Base-by-base conservation (phyloP, 1,139 yeast species). In the Suhomyces anneliseae region DNA sequence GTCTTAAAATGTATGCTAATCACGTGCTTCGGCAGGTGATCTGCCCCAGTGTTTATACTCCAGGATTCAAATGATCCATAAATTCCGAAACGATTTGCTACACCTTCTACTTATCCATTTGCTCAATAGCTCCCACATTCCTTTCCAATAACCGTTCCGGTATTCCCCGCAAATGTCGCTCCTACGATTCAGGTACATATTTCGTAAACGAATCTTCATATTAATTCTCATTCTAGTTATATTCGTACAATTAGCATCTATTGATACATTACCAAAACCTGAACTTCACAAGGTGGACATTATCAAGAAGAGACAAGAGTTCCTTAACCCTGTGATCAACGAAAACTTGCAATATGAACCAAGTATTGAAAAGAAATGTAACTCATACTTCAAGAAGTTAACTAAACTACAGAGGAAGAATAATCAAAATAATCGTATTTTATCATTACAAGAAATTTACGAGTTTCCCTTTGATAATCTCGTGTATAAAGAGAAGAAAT, bases 401-500 rank as follows among this genome's bases (percentile, higher is more conserved):
- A 12, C 15, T 5, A 36, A 33, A 12, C 15, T 32, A 29, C 27
- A 27, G 15, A 7, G 36, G 12, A 2, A 11, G 11, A 9, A 24
- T 29, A 31, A 41, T 24, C 8, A 11, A 8, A 9, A 24, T 29
- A 34, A 41, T 24, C 8, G 14, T 14, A 40, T 36, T 12, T 46
- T 59, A 11, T 59, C 61, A 42, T 35, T 64, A 31, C 62, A 65
- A 40, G 46, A 49, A 11, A 50, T 56, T 8, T 49, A 48, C 27
- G 48, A 45, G 38, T 54, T 51, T 44, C 49, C 55, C 1, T 56
- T 59, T 48, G 61, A 66, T 42, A 56, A 52, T 6, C 40, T 52
- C 8, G 45, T 70, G 4, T 71, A 66, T 49, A 59, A 64, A 39
- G 58, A 62, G 45, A 58, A 53, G 27, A 54, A 58, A 43, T 72